Evolutionary conservation across 768 basidiomycete genomes (phyloP).

Genomic region (Amanita brunnescens): DNA sequence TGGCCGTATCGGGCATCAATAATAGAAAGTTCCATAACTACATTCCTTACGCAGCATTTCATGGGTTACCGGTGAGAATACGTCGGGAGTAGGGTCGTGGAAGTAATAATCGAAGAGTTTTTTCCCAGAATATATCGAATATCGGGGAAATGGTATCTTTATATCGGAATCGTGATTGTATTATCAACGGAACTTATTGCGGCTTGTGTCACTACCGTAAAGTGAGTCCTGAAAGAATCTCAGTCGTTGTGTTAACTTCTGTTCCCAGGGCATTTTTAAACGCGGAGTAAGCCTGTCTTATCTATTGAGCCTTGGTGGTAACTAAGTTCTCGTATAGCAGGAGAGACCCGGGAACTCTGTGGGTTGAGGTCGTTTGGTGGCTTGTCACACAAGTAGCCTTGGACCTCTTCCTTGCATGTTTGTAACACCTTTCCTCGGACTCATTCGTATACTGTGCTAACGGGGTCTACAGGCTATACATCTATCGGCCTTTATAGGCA

Average conservation of each 20-base stretch:
- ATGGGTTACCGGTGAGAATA: conserved; percentile 9
- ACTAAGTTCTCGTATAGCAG: background rate
- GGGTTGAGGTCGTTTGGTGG: background rate
- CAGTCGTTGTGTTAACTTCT: background rate
- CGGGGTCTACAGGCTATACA: background rate
- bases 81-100: background rate
- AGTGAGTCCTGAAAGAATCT: background rate
- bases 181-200: background rate
- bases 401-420: background rate
- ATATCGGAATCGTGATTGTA: conserved; percentile 5
- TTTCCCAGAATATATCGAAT: conserved; percentile 11
- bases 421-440: background rate
- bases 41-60: conserved; percentile 13
- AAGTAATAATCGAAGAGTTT: background rate
- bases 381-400: background rate
- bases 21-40: conserved; percentile 11
- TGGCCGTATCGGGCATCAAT: conserved; percentile 11
- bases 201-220: background rate
- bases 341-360: background rate
- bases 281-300: background rate
- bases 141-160: conserved; percentile 5
- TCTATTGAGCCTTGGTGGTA: background rate
- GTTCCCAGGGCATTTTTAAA: background rate
- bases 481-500: background rate
- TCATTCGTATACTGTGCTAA: background rate